These are phyloP conservation scores for Salix suchowensis DNA, from an alignment of 345 rosid species.

Conservation along the genomic window DNA sequence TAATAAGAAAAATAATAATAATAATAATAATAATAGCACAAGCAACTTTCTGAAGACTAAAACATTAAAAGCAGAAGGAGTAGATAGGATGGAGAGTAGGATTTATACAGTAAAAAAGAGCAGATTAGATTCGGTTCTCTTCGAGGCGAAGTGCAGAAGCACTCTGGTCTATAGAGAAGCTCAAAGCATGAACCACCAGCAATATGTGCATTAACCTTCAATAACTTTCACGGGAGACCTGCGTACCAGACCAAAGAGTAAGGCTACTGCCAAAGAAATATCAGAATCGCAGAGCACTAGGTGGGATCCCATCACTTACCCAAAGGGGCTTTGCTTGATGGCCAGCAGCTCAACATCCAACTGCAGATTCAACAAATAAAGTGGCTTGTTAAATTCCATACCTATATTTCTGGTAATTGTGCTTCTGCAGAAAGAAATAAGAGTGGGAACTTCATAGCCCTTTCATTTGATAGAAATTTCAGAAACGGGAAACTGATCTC, in stretches of 20 bases:
- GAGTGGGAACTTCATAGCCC: not conserved
- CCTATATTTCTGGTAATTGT: too few species aligned
- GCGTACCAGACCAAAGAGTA: slow-evolving; percentile 19
- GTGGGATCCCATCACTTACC: slow-evolving; percentile 38
- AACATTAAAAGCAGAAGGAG: not conserved
- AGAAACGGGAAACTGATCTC: not conserved
- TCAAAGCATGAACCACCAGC: not conserved
- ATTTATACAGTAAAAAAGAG: not conserved
- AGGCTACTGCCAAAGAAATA: not conserved
- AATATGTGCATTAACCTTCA: slow-evolving; percentile 49
- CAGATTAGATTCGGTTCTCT: not conserved
- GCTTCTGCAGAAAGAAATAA: not conserved
- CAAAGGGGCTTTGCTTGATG: slow-evolving; percentile 87
- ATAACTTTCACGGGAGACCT: slow-evolving; percentile 78
- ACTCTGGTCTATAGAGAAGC: not conserved
- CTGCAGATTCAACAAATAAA: slow-evolving; percentile 36
- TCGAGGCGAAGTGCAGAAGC: not conserved
- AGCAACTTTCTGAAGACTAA: not conserved
- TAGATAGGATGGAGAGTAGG: not conserved
- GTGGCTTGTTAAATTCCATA: not conserved
- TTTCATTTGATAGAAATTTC: not conserved
- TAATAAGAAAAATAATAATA: too few species aligned
- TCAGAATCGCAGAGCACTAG: not conserved
- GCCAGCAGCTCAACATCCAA: slow-evolving; percentile 79
- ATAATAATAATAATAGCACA: not conserved